phyloP scores from a whole-genome alignment of 495 filamentous ascomycete genomes.

The Aspergillus mulundensis region DNA sequence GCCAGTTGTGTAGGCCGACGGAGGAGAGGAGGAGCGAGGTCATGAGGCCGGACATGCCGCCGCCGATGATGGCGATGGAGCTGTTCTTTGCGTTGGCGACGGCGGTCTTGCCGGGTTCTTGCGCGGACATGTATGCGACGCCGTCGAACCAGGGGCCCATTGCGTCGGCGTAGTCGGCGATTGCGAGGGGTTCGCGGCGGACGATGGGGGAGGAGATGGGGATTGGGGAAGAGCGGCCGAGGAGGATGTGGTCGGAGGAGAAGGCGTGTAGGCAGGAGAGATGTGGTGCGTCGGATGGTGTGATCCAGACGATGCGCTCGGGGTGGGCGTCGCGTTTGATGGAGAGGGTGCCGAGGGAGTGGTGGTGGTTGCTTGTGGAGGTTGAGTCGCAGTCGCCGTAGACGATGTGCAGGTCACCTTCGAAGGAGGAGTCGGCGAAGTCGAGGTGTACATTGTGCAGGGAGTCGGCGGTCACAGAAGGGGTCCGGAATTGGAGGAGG shows the following conservation, averaged over 20 bases:
- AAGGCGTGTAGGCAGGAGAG: conserved; percentile 33
- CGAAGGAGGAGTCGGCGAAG: conserved; percentile 23
- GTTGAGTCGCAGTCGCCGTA: conserved; percentile 29
- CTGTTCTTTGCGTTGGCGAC: conserved; percentile 45
- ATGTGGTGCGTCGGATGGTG: conserved; percentile 27
- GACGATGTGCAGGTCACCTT: conserved; percentile 26
- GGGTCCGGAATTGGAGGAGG: conserved; percentile 10
- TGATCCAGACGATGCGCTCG: conserved; percentile 32
- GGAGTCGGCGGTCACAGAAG: conserved; percentile 25
- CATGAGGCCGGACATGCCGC: conserved; percentile 67
- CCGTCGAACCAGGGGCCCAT: conserved; percentile 68
- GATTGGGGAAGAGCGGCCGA: conserved; percentile 27
- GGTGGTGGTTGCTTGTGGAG: conserved; percentile 19
- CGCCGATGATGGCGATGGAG: conserved; percentile 58
- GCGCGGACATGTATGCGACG: conserved; percentile 55
- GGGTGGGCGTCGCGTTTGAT: conserved; percentile 28
- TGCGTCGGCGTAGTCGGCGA: conserved; percentile 44
- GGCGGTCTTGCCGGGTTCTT: conserved; percentile 49
- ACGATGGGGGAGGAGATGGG: conserved; percentile 13
- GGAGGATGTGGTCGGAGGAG: conserved; percentile 13
- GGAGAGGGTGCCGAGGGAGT: conserved; percentile 24
- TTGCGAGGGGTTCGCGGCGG: conserved; percentile 28
- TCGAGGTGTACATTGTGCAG: conserved; percentile 32
- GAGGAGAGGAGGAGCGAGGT: conserved; percentile 46
- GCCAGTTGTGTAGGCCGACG: conserved; percentile 51